Base-by-base conservation (phyloP, 2,329 filamentous ascomycete species). In the Fusarium sp. region DNA sequence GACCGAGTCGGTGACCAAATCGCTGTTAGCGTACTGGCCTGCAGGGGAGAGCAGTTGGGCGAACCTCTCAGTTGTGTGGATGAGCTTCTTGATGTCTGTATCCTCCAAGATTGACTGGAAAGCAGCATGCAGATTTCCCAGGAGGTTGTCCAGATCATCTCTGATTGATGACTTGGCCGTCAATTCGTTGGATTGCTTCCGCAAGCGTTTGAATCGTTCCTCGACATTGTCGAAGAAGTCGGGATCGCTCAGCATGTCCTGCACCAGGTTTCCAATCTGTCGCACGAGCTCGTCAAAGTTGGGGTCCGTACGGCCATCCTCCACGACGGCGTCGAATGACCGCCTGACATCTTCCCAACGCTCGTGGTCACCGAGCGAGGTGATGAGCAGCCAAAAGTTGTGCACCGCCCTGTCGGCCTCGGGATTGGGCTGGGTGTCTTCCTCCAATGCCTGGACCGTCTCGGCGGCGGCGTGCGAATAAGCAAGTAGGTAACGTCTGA, bases 171-270 rank as follows among this genome's bases (percentile, higher is more conserved):
- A 93, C 48, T 93, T 91, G 0, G 87, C 88, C 2, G 91, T 90
- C 2, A 95, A 87, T 71, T 93, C 90, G 71, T 92, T 89, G 6
- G 88, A 87, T 77, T 88, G 88, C 13, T 83, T 82, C 33, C 88
- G 86, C 7, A 92, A 75, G 4, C 87, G 83, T 16, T 86, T 82
- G 41, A 92, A 83, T 11, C 87, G 86, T 58, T 87, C 82, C 27
- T 93, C 90, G 1, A 91, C 91, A 43, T 94, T 88, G 56, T 95
- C 93, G 78, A 97, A 94, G 83, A 98, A 98, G 5, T 92, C 89
- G 0, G 96, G 95, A 71, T 98, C 93, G 0, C 92, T 97, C 48
- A 98, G 85, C 81, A 98, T 92, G 72, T 93, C 92, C 79, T 97
- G 93, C 6, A 98, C 82, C 5, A 93, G 90, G 64, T 92, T 90